phyloP scores from a whole-genome alignment of 2,329 filamentous ascomycete species.

The Xylaria sp. region DNA sequence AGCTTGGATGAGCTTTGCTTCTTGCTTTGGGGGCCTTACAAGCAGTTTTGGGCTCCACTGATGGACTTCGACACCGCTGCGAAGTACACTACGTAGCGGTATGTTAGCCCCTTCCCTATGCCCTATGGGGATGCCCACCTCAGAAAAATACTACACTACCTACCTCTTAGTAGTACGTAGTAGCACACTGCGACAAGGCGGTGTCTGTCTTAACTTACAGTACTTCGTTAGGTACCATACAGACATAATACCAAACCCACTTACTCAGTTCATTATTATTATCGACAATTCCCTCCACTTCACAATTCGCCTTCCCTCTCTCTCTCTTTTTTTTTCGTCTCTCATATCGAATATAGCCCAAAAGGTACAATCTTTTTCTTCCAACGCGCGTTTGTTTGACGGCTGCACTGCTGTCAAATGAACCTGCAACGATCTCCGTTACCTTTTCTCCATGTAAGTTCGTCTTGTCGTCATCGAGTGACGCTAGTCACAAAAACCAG shows the following conservation, averaged over 20 bases:
- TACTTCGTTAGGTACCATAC: no score
- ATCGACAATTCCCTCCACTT: slow-evolving; percentile 23
- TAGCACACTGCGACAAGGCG: not conserved
- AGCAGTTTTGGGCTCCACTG: slow-evolving; percentile 11
- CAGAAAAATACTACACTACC: not conserved
- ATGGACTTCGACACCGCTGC: slow-evolving; percentile 11
- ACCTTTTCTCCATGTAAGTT: slow-evolving; percentile 71
- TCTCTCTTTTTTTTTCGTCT: slow-evolving; percentile 2
- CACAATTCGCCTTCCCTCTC: not conserved
- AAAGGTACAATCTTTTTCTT: slow-evolving; percentile 35
- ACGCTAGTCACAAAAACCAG: not conserved
- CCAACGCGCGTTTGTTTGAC: slow-evolving; percentile 89
- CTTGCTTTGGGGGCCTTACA: not conserved
- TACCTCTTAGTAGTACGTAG: no score
- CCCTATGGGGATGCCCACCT: not conserved
- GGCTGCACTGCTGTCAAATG: slow-evolving; percentile 91
- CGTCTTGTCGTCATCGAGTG: slow-evolving; percentile 41
- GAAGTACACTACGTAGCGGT: no score
- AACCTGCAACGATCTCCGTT: slow-evolving; percentile 83
- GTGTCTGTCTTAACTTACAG: not conserved
- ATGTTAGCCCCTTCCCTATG: not conserved
- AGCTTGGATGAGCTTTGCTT: slow-evolving; percentile 1
- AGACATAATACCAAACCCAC: slow-evolving; percentile 3
- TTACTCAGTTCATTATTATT: slow-evolving; percentile 24
- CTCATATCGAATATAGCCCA: slow-evolving; percentile 28